Evolutionary conservation across 2,329 filamentous ascomycete genomes (phyloP).

Genomic region (Pseudocercospora fuligena): DNA sequence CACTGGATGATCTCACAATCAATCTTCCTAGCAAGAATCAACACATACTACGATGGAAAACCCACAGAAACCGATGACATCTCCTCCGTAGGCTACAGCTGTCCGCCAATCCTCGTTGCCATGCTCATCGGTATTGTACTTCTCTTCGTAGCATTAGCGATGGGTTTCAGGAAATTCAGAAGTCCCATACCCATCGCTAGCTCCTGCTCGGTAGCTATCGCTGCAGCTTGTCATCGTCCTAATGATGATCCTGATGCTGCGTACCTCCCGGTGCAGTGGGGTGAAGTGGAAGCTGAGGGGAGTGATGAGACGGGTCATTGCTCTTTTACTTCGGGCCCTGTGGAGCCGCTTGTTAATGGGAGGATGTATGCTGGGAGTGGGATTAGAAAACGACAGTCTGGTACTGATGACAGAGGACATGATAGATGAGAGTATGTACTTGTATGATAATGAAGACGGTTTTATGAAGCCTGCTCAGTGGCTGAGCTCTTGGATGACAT

Average conservation of each 20-base stretch:
- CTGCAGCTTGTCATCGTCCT: slow-evolving; percentile 28
- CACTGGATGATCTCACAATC: slow-evolving; percentile 54
- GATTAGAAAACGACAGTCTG: neutral
- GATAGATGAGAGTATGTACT: neutral
- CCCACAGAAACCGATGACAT: neutral
- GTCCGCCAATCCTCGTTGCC: slow-evolving; percentile 19
- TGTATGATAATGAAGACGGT: neutral
- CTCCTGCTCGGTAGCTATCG: slow-evolving; percentile 29
- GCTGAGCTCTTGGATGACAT: neutral
- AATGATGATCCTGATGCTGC: slow-evolving; percentile 28
- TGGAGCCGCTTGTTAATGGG: neutral
- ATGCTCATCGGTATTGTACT: slow-evolving; percentile 19
- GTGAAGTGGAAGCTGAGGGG: slow-evolving; percentile 15
- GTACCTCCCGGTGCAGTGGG: slow-evolving; percentile 29
- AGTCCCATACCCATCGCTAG: slow-evolving; percentile 24
- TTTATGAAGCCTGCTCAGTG: neutral
- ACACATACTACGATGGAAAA: slow-evolving; percentile 22
- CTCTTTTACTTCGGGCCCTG: slow-evolving; percentile 20
- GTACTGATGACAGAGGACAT: neutral
- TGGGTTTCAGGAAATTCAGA: slow-evolving; percentile 16
- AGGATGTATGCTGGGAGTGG: slow-evolving; percentile 10
- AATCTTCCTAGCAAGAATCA: slow-evolving; percentile 49
- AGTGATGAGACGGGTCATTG: slow-evolving; percentile 27
- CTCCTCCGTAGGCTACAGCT: slow-evolving; percentile 20
- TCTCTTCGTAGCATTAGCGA: neutral